Evolutionary conservation across 164 flowering plant genomes (phyloP).

Genomic region (Litsea cubeba): DNA sequence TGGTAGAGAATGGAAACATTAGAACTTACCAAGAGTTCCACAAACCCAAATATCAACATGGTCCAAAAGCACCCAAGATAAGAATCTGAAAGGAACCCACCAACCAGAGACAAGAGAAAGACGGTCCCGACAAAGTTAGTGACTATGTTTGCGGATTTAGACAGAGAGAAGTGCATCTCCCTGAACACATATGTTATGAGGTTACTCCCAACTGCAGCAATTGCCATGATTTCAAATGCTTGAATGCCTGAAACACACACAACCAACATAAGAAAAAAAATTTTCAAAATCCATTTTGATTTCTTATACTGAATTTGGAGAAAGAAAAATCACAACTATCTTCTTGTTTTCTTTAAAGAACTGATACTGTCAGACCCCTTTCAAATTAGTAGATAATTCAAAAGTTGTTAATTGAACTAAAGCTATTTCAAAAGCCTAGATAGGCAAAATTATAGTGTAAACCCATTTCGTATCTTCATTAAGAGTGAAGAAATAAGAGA

Average conservation of each 20-base stretch:
- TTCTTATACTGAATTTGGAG: not conserved
- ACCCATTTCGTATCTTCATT: not conserved
- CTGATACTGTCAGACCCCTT: not conserved
- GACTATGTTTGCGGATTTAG: constrained; percentile 80
- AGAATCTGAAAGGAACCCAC: constrained; percentile 90
- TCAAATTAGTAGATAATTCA: not conserved
- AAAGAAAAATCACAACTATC: not conserved
- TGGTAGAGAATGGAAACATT: not conserved
- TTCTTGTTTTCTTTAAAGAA: not conserved
- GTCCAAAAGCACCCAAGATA: constrained; percentile 94
- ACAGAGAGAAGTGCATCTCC: constrained; percentile 83
- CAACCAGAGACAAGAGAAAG: constrained; percentile 76
- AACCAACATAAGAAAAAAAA: not conserved
- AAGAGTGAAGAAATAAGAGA: not conserved
- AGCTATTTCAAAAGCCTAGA: no score
- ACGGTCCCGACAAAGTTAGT: constrained; percentile 91
- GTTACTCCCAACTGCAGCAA: constrained; percentile 93
- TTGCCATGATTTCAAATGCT: constrained; percentile 88
- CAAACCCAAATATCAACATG: constrained; percentile 78
- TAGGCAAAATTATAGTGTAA: not conserved
- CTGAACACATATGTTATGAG: constrained; percentile 81
- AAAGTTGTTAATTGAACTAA: not conserved
- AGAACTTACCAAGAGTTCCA: constrained; percentile 78
- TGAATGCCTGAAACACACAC: constrained; percentile 50
- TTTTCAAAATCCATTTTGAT: constrained; percentile 8